Evolutionary conservation across 805 yeast genomes (phyloP), one percentile per base, ranked within the genome.

Genomic region (Barnettozyma vustinii): DNA sequence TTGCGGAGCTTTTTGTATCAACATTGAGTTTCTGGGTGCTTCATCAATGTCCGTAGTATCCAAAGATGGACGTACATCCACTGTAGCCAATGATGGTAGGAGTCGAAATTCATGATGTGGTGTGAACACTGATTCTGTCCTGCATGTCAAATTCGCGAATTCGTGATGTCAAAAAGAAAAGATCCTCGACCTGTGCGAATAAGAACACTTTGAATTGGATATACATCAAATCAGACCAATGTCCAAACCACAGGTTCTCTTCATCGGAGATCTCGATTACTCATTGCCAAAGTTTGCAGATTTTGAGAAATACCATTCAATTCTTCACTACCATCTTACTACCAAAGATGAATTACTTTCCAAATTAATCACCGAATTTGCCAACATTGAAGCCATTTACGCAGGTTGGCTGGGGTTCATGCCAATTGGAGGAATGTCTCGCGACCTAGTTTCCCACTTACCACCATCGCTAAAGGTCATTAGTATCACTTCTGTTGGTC

Each of bases 341-440:
- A 59, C 75, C 6, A 59, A 61, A 37, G 74, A 72, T n/a, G 69
- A 72, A 46, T 59, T 76, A 39, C 55, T 68, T 20, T 52, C 55
- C 5, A 74, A 71, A 47, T 63, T 77, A 47, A 32, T 63, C 23
- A 60, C 64, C 5, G 65, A 66, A 32, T 69, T 68, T 50, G 46
- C 52, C 13, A 62, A 73, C 47, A 66, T 77, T 46, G 66, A 59
- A 9, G 87, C 79, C 9, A 76, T 82, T 12, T 82, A 80, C 59
- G 81, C 77, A 2, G 83, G 82, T 0, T 80, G 82, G 77, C 69
- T 75, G 27, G 84, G 83, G 1, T 78, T 81, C 52, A 59, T 66
- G 30, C 64, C 68, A 3, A 59, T 77, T 8, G 83, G 83, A 1
- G 83, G 84, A 0, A 70, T 80, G 52, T 66, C 69, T 1, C 59